Evolutionary conservation across 192 early-diverging fungal genomes (phyloP).

Genomic region (Lobulomyces angularis): DNA sequence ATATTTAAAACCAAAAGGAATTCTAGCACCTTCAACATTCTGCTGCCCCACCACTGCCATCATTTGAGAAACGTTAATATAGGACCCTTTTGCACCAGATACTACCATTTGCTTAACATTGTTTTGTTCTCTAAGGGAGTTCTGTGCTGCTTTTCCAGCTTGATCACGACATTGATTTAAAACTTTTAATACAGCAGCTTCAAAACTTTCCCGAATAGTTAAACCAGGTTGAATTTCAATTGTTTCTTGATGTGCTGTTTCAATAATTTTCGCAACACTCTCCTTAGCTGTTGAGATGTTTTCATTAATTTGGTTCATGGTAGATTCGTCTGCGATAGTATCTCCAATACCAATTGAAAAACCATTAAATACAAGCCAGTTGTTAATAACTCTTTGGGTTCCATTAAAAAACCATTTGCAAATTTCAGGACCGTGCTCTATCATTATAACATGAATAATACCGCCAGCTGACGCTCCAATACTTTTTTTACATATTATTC

Average conservation of each 20-base stretch:
- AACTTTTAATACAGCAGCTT: conserved; percentile 71
- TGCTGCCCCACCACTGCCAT: conserved; percentile 98
- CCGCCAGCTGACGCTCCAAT: conserved; percentile 78
- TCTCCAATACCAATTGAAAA: conserved; percentile 98
- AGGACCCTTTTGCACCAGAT: conserved; percentile 90
- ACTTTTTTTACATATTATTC: conserved; percentile 90
- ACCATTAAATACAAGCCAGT: conserved; percentile 87
- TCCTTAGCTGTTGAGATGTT: conserved; percentile 63
- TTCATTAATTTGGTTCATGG: conserved; percentile 65
- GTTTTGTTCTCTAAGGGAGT: conserved; percentile 76
- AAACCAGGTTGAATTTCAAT: conserved; percentile 80
- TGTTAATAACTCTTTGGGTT: conserved; percentile 83
- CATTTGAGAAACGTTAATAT: conserved; percentile 97
- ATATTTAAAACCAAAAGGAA: conserved; percentile 91
- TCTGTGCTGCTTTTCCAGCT: conserved; percentile 74
- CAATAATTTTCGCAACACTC: conserved; percentile 69
- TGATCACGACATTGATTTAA: conserved; percentile 84
- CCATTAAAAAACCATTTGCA: conserved; percentile 87
- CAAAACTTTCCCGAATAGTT: conserved; percentile 85
- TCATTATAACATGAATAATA: conserved; percentile 87
- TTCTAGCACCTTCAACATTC: conserved; percentile 97
- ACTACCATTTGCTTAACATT: conserved; percentile 96
- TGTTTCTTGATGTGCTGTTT: conserved; percentile 68
- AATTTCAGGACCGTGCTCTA: conserved; percentile 78
- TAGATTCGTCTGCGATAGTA: conserved; percentile 76